Base-by-base conservation (phyloP, 192 early-diverging fungal species). In the Backusella australiensis region DNA sequence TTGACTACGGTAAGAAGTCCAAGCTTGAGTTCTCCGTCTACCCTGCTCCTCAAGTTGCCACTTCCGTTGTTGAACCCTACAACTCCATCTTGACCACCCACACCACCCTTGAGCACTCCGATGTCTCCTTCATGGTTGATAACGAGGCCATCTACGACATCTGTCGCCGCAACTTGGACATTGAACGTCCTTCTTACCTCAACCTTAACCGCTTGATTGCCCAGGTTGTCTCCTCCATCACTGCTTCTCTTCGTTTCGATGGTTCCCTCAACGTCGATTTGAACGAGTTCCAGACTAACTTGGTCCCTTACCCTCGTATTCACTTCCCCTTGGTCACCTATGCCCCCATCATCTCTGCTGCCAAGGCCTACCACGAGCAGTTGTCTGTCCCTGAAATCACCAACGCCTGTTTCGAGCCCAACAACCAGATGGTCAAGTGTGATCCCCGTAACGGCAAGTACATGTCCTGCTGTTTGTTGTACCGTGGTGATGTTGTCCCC, bases 1-100 rank as follows among this genome's bases (percentile, higher is more conserved):
- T 98, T 72, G 98, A 99, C 90, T 99, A 99, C 87, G 97, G 98
- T 85, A 99, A 99, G 86, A 99, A 99, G 93, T 98, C 96, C 85
- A 99, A 99, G 93, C 93, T 99, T 80, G 97, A 99, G 90, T 99
- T 98, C 89, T 97, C 96, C 5, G 96, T 99, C 42, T 99, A 99
- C 90, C 97, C 97, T 15, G 97, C 97, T 46, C 97, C 97, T 70
- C 96, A 95, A 85, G 93, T 99, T 67, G 94, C 97, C 78, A 99
- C 96, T 75, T 93, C 96, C 6, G 96, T 98, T 71, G 96, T 99
- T 46, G 96, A 98, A 88, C 96, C 97, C 72, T 98, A 97, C 90
- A 97, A 99, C 93, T 98, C 97, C 75, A 98, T 99, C 85, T 87
- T 99, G 88, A 98, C 96, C 84, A 99, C 97, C 65, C 97, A 99